Evolutionary conservation across 108 stramenopile genomes (phyloP), one percentile per base, ranked within the genome.

Genomic region (Cyclostephanos invisitatus): DNA sequence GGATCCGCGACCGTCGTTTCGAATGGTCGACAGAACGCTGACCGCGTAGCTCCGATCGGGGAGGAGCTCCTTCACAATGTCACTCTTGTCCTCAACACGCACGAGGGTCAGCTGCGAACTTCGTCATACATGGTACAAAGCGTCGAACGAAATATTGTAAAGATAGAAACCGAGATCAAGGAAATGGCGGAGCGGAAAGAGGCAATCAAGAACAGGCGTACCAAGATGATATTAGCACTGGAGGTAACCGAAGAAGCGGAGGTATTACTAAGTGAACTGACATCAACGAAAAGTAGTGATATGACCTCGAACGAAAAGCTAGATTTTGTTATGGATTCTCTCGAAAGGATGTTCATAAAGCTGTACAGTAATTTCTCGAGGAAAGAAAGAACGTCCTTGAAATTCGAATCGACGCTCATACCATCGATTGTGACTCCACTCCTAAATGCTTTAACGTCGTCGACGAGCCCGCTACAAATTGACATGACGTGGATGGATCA

Each of bases 31-130:
- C 20, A 63, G 2, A 35, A 18, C 5, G 6, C 70, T 7, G 6
- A 21, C 15, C 48, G n/a, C 9, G 32, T 46, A 18, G 81, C 85
- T 42, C 85, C 71, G 5, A 72, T 96, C 18, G 96, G 89, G 25
- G 88, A 87, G 57, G 96, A 96, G 70, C 67, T 96, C 28, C 70
- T 96, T 32, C 89, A 91, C 83, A 96, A 96, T 72, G 59, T 94
- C 6, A 86, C 88, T 0, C 70, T 92, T 18, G 60, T 94, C 36
- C 64, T 94, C 24, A 84, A 87, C 53, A 92, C 84, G 21, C 69
- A 88, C 48, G 95, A 96, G 67, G 86, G 82, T 68, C 86, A 91
- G 65, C 59, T 96, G 21, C 86, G 87, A 48, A 87, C 91, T 10
- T 44, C 81, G 5, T 77, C 87, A 1, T 84, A 89, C 47, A 81